Evolutionary conservation across 2,329 filamentous ascomycete species (phyloP).

Genomic region (Aspergillus costaricaensis): DNA sequence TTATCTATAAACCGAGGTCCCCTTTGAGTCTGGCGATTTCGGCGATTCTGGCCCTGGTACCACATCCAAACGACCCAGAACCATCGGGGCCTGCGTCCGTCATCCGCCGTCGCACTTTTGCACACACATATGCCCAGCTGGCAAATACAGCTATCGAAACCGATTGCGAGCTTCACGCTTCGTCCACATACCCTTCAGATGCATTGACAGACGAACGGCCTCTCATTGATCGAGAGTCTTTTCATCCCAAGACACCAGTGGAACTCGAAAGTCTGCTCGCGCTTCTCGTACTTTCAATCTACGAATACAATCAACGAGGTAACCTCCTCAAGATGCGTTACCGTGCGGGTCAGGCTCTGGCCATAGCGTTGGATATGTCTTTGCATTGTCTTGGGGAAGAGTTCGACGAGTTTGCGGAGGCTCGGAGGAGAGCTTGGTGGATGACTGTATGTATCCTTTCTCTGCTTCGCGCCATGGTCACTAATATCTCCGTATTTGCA

Average conservation of each 20-base stretch:
- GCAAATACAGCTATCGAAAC: conserved; percentile 43
- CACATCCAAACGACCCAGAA: conserved; percentile 43
- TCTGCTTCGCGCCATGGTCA: not conserved
- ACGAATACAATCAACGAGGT: conserved; percentile 49
- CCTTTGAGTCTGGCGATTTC: conserved; percentile 48
- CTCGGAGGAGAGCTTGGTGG: conserved; percentile 49
- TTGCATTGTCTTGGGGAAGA: conserved; percentile 40
- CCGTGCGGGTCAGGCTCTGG: conserved; percentile 47
- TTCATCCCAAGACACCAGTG: conserved; percentile 44
- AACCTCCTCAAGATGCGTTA: conserved; percentile 51
- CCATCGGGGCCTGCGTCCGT: conserved; percentile 39
- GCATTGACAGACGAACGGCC: conserved; percentile 38
- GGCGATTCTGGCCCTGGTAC: conserved; percentile 45
- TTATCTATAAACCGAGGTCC: conserved; percentile 43
- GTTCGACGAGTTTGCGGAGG: conserved; percentile 42
- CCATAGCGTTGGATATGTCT: conserved; percentile 46
- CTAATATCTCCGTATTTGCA: conserved; percentile 20
- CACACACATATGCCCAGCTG: conserved; percentile 43
- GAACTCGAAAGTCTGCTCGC: conserved; percentile 47
- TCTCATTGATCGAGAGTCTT: conserved; percentile 34
- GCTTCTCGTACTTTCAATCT: conserved; percentile 46
- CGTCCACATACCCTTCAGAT: conserved; percentile 42
- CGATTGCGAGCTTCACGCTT: conserved; percentile 46
- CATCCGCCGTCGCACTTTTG: conserved; percentile 40
- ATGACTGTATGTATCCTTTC: conserved; percentile 43